These are phyloP conservation scores for Chloromonas sp. DNA, from an alignment of 163 green algal genomes.

Conservation along the genomic window DNA sequence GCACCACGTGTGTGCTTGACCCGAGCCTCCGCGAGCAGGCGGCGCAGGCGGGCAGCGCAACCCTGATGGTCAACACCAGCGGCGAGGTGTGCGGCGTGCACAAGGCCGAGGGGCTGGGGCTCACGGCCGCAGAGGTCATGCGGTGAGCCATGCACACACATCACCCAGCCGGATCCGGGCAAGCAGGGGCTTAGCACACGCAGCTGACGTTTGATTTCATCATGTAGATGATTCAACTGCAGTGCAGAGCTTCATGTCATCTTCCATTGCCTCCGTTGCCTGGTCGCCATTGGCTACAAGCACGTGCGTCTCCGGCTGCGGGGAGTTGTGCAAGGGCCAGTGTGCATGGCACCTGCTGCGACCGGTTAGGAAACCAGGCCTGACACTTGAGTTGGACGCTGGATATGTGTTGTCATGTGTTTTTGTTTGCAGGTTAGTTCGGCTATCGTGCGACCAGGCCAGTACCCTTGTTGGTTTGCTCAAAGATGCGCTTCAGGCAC, in stretches of 20 bases:
- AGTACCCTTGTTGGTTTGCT: conserved; percentile 44
- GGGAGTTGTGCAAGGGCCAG: no score
- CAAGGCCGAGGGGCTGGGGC: conserved; percentile 69
- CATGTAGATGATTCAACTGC: background rate
- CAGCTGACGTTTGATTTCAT: no score
- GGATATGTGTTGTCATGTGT: no score
- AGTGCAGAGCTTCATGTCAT: no score
- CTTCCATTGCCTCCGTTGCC: no score
- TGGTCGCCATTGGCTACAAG: no score
- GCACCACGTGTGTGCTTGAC: conserved; percentile 55
- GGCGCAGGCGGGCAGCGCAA: conserved; percentile 46
- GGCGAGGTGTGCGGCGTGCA: conserved; percentile 81
- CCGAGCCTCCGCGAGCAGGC: conserved; percentile 73
- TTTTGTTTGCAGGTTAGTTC: conserved; percentile 30
- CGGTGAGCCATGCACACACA: conserved; percentile 9
- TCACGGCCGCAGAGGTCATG: conserved; percentile 47
- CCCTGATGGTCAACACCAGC: conserved; percentile 68
- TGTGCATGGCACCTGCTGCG: no score
- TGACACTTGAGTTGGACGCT: no score
- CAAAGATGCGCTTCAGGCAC: conserved; percentile 50
- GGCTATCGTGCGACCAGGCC: conserved; percentile 42
- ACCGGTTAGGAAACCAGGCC: no score
- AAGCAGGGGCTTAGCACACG: no score
- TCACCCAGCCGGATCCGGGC: background rate
- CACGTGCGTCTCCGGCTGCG: no score